Conservation (phyloP, 1,284 basidiomycete species). For the Amylostereum areolatum region DNA sequence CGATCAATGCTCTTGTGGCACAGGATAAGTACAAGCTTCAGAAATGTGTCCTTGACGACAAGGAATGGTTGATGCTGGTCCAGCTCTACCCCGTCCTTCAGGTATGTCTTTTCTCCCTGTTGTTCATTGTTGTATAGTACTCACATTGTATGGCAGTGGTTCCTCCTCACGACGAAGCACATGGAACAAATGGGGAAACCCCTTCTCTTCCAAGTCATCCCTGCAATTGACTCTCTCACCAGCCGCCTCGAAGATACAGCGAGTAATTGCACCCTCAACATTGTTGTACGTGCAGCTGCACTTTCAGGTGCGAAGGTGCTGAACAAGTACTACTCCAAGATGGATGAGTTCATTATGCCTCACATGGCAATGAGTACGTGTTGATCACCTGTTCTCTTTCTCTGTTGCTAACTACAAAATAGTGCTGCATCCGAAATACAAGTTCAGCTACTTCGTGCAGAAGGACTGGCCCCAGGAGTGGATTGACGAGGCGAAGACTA, state of each 20-base stretch:
- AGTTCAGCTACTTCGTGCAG: background rate
- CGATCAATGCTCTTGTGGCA: background rate
- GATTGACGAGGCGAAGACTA: too few relatives aligned
- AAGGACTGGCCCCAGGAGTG: background rate
- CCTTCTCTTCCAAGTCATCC: background rate
- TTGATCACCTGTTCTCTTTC: conserved; percentile 1
- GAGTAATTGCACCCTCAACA: background rate
- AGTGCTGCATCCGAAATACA: background rate
- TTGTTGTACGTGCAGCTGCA: conserved; percentile 5
- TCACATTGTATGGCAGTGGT: background rate
- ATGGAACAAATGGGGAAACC: background rate
- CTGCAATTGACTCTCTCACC: background rate
- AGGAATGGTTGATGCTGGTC: background rate
- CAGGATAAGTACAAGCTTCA: background rate
- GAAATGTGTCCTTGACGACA: background rate
- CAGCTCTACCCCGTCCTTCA: background rate
- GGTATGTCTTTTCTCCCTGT: background rate
- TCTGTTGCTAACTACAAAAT: background rate
- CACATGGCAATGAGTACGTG: conserved; percentile 13
- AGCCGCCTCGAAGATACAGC: background rate
- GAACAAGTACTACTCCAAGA: conserved; percentile 16
- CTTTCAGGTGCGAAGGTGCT: conserved; percentile 8
- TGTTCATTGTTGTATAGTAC: background rate
- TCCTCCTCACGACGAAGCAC: background rate
- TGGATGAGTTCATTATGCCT: conserved; percentile 14